Conservation (phyloP, 176 grass and related monocot species). For the Leersia perrieri region DNA sequence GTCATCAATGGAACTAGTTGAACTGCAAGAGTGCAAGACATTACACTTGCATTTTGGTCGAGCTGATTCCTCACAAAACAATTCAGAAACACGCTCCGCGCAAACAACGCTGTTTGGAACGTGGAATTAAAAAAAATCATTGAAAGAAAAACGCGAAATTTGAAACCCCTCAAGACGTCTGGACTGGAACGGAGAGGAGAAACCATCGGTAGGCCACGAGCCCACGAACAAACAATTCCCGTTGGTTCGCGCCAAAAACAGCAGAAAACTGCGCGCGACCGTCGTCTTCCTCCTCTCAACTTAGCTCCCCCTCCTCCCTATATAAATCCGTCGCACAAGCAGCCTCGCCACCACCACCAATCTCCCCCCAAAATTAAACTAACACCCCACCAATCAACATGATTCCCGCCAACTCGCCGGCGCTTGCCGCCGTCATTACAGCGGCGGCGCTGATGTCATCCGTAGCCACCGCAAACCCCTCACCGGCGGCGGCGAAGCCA, state of each 20-base stretch:
- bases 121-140: background rate
- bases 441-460: background rate
- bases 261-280: background rate
- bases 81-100: too few species aligned
- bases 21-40: too few species aligned
- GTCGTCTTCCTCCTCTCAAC: background rate
- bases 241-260: conserved; percentile 7
- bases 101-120: too few species aligned
- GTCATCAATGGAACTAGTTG: background rate
- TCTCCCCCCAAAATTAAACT: too few species aligned
- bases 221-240: background rate
- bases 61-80: background rate
- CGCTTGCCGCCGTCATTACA: background rate
- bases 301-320: background rate
- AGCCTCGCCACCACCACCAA: background rate
- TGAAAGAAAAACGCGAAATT: too few species aligned
- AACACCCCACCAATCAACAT: background rate
- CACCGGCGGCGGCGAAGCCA: background rate
- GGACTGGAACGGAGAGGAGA: background rate
- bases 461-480: background rate
- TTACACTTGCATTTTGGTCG: too few species aligned
- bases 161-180: background rate
- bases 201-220: background rate
- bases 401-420: background rate
- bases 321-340: background rate